phyloP scores from a whole-genome alignment of 2,329 filamentous ascomycete species.

The Helotiales sp. region DNA sequence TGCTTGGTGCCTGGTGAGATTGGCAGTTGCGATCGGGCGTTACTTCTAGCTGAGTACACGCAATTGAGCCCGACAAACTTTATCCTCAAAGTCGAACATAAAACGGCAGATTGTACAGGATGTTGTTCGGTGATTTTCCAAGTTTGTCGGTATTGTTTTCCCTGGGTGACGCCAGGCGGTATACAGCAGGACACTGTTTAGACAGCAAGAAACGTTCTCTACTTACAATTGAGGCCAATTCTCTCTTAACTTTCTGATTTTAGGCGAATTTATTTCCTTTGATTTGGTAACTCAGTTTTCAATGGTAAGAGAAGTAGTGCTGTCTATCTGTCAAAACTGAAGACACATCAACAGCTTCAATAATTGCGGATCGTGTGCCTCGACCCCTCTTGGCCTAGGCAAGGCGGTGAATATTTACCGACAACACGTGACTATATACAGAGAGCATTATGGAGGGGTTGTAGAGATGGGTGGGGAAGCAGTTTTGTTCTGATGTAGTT shows the following conservation, averaged over 20 bases:
- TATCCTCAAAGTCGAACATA: neutral
- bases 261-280: neutral
- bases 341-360: conserved; percentile 1
- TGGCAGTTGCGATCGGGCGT: neutral
- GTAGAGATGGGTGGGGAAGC: neutral
- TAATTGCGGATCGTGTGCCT: neutral
- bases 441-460: conserved; percentile 1
- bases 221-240: neutral
- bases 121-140: neutral
- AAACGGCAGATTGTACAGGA: neutral
- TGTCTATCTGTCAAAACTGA: neutral
- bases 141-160: neutral
- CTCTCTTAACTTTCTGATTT: neutral
- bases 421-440: neutral
- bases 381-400: neutral
- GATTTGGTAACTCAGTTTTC: neutral
- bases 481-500: neutral
- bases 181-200: neutral
- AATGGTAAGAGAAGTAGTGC: neutral
- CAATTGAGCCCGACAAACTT: neutral
- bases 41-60: neutral
- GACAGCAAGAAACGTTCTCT: neutral
- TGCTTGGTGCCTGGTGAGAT: neutral
- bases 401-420: neutral
- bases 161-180: neutral